phyloP scores from a whole-genome alignment of 2,329 filamentous ascomycete genomes.

The Fusarium beomiforme region DNA sequence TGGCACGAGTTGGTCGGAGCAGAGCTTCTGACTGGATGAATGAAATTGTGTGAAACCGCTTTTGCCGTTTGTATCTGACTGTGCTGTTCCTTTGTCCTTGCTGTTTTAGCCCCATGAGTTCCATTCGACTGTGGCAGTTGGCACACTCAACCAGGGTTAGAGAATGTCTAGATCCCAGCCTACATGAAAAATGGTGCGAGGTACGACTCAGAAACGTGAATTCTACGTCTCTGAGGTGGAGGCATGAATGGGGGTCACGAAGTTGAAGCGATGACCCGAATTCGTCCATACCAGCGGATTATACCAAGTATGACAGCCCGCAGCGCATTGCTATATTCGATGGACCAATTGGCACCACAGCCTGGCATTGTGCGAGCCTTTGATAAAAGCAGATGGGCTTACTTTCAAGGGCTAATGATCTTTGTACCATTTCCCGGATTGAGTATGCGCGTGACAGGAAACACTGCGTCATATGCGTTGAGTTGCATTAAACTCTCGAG shows the following conservation, averaged over 20 bases:
- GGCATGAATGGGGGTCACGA: slow-evolving; percentile 36
- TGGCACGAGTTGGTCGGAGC: slow-evolving; percentile 30
- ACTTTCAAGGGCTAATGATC: neutral
- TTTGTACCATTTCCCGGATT: neutral
- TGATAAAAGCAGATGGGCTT: slow-evolving; percentile 10
- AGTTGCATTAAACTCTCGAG: slow-evolving; percentile 30
- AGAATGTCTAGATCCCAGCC: slow-evolving; percentile 23
- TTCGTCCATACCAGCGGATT: neutral
- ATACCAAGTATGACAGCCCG: slow-evolving; percentile 19
- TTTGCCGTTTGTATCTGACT: slow-evolving; percentile 29
- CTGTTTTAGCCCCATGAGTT: neutral
- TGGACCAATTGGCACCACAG: slow-evolving; percentile 6
- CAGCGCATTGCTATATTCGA: slow-evolving; percentile 16
- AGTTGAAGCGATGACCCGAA: slow-evolving; percentile 17
- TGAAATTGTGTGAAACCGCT: slow-evolving; percentile 25
- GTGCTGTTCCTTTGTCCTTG: slow-evolving; percentile 17
- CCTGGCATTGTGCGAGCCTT: neutral
- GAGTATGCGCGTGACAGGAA: slow-evolving; percentile 25
- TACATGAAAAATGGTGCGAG: slow-evolving; percentile 38
- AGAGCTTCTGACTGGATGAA: slow-evolving; percentile 25
- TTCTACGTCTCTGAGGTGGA: slow-evolving; percentile 21
- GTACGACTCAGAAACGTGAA: slow-evolving; percentile 1
- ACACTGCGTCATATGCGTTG: slow-evolving; percentile 27
- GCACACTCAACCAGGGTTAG: slow-evolving; percentile 3
- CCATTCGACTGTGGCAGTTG: slow-evolving; percentile 2